Evolutionary conservation across 805 yeast species (phyloP).

Genomic region (Starmerella stellata): DNA sequence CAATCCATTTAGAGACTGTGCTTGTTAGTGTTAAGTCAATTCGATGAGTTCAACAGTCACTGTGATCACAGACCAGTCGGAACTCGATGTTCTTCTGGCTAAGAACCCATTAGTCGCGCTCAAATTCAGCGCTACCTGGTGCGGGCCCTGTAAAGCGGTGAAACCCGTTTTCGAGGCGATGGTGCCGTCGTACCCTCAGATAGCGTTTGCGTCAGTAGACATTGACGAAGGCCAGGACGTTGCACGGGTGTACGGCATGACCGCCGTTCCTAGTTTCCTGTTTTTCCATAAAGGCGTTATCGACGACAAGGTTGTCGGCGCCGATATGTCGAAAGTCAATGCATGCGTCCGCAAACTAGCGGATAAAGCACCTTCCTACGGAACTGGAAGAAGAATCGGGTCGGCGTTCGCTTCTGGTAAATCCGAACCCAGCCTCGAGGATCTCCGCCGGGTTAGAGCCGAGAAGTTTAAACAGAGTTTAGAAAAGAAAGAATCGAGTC

Average conservation of each 20-base stretch:
- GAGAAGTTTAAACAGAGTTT: background rate
- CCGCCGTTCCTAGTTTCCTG: slow-evolving; percentile 50
- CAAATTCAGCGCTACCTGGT: slow-evolving; percentile 89
- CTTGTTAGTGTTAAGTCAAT: too few species aligned
- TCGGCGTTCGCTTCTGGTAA: background rate
- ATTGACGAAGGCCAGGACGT: slow-evolving; percentile 58
- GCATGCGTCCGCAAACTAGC: slow-evolving; percentile 6
- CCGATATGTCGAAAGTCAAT: slow-evolving; percentile 11
- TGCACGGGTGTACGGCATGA: slow-evolving; percentile 47
- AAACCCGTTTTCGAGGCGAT: slow-evolving; percentile 83
- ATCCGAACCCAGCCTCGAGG: background rate
- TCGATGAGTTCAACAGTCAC: too few species aligned
- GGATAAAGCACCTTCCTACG: slow-evolving; percentile 4
- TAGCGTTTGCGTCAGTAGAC: slow-evolving; percentile 70
- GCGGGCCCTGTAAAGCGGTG: slow-evolving; percentile 95
- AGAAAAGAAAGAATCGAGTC: background rate
- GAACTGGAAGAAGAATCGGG: slow-evolving; percentile 13
- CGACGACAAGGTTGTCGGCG: slow-evolving; percentile 31
- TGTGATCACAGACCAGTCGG: too few species aligned
- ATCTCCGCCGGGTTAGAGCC: background rate
- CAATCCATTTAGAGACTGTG: too few species aligned
- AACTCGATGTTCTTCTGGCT: slow-evolving; percentile 3
- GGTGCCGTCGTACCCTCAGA: slow-evolving; percentile 33
- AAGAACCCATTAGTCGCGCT: slow-evolving; percentile 28
- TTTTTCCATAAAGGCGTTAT: slow-evolving; percentile 64